phyloP scores from a whole-genome alignment of 768 basidiomycete genomes.

The Mycena leptocephala region DNA sequence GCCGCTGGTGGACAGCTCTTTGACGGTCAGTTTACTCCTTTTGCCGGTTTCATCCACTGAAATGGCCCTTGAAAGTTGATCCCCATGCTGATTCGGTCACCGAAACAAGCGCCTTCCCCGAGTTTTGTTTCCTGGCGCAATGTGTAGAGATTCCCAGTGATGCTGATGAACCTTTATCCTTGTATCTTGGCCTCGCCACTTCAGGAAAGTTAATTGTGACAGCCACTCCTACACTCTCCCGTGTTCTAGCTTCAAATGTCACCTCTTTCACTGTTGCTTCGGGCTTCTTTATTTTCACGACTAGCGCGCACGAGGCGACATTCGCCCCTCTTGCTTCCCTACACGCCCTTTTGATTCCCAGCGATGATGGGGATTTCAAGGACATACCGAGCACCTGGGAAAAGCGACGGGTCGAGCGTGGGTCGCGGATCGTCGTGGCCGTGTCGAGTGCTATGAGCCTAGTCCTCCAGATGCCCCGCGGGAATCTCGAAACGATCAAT shows the following conservation, averaged over 20 bases:
- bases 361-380: conserved; percentile 48
- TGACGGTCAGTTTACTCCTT: conserved; percentile 54
- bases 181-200: conserved; percentile 77
- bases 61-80: conserved; percentile 28
- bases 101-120: conserved; percentile 62
- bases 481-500: conserved; percentile 96
- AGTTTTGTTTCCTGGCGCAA: conserved; percentile 70
- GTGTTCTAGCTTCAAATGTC: conserved; percentile 64
- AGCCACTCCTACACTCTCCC: conserved; percentile 42
- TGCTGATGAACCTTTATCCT: conserved; percentile 20
- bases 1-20: conserved; percentile 64
- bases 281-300: conserved; percentile 89
- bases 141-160: conserved; percentile 42
- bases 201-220: conserved; percentile 78
- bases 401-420: conserved; percentile 88
- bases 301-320: conserved; percentile 84
- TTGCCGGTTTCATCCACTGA: conserved; percentile 31
- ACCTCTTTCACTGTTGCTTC: conserved; percentile 85
- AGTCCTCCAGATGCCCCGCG: conserved; percentile 97
- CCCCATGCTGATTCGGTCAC: conserved; percentile 3
- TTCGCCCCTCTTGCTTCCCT: conserved; percentile 74
- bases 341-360: conserved; percentile 38
- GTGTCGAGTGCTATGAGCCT: conserved; percentile 92
- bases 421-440: conserved; percentile 90
- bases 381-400: conserved; percentile 64